Conservation (phyloP, 2,329 filamentous ascomycete genomes). For the Dactylellina parvicollis region DNA sequence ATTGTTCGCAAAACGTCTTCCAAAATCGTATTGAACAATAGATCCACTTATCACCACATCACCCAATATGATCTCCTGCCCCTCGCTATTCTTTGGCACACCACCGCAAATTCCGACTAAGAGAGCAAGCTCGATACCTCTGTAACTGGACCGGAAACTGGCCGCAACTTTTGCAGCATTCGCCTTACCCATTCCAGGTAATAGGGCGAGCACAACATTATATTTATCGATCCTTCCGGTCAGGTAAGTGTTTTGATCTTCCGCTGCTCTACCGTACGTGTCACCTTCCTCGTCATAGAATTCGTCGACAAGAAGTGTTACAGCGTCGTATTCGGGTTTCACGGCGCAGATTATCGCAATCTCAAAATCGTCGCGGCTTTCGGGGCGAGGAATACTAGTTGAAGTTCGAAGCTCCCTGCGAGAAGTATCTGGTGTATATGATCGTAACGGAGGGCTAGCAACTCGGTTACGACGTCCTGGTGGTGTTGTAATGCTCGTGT, state of each 20-base stretch:
- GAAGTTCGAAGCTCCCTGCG: neutral
- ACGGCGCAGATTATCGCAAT: slow-evolving; percentile 62
- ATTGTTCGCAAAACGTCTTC: slow-evolving; percentile 54
- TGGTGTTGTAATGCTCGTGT: neutral
- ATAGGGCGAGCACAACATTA: slow-evolving; percentile 60
- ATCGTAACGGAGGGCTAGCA: neutral
- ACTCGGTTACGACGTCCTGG: neutral
- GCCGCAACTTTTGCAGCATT: slow-evolving; percentile 57
- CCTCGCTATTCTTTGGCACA: slow-evolving; percentile 56
- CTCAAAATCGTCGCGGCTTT: slow-evolving; percentile 58
- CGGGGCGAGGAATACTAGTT: neutral
- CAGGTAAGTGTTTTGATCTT: slow-evolving; percentile 59
- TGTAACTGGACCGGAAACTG: slow-evolving; percentile 59
- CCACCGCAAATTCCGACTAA: slow-evolving; percentile 62
- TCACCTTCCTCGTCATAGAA: slow-evolving; percentile 56
- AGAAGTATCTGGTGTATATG: neutral
- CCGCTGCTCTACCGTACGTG: slow-evolving; percentile 16
- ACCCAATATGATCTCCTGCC: slow-evolving; percentile 45
- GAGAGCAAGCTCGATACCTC: slow-evolving; percentile 59
- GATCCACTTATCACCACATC: slow-evolving; percentile 57
- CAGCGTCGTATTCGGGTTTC: slow-evolving; percentile 59
- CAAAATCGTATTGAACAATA: slow-evolving; percentile 58
- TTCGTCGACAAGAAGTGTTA: slow-evolving; percentile 58
- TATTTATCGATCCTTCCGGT: slow-evolving; percentile 60
- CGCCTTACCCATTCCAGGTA: slow-evolving; percentile 58